A percentile compares a stretch with the other conserved stretches of the same genome.
Evolutionary conservation across 2,329 filamentous ascomycete genomes (phyloP).

Genomic region (Sordariomycetes sp.): DNA sequence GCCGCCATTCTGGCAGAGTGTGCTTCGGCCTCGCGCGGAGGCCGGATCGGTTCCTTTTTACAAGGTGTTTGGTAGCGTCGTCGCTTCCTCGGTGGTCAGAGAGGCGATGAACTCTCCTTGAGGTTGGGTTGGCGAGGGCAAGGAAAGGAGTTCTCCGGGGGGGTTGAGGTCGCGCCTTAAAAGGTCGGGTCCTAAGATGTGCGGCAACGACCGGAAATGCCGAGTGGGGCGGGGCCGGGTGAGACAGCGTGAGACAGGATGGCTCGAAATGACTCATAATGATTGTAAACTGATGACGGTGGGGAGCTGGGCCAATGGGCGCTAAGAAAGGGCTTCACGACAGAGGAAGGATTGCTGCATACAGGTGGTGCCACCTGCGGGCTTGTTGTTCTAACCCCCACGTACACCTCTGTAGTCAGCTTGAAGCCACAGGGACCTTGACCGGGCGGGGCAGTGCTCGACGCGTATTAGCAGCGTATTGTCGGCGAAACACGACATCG

Average conservation of each 20-base stretch:
- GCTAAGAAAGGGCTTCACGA: not conserved
- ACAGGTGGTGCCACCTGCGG: not conserved
- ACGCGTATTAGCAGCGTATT: too few species aligned
- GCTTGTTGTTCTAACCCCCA: too few species aligned
- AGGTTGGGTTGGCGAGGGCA: not conserved
- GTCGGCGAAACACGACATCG: too few species aligned
- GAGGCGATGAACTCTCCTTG: not conserved
- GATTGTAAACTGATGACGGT: not conserved
- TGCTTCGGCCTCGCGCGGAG: not conserved
- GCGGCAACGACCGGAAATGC: not conserved
- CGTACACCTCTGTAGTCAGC: too few species aligned
- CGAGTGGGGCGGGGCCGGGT: not conserved
- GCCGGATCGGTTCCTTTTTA: not conserved
- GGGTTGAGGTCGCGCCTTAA: not conserved
- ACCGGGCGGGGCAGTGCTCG: too few species aligned
- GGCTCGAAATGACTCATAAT: constrained; percentile 4
- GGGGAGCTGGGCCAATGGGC: not conserved
- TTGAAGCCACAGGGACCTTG: too few species aligned
- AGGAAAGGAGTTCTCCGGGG: not conserved
- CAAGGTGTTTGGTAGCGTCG: not conserved
- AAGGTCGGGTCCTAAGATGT: not conserved
- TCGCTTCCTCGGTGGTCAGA: not conserved
- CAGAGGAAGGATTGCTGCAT: not conserved
- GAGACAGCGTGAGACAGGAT: not conserved
- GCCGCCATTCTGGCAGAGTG: not conserved